A percentile compares a stretch with the other conserved stretches of the same genome.
Evolutionary conservation across 2,329 filamentous ascomycete species (phyloP).

Genomic region (Pseudophaeomoniella oleicola): DNA sequence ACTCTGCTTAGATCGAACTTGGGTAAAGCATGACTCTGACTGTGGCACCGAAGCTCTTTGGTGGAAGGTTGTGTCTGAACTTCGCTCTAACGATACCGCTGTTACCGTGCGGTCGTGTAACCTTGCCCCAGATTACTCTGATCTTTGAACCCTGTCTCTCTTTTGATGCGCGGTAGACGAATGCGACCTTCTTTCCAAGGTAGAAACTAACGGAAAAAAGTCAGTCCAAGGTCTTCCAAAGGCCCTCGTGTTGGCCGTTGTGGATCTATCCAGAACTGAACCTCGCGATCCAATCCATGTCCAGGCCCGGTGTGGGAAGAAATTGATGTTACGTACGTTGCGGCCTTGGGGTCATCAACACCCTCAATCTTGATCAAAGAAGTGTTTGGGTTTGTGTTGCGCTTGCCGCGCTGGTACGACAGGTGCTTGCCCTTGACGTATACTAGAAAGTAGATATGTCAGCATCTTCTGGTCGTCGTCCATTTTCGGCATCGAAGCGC

Average conservation of each 20-base stretch:
- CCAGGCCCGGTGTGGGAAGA: too few relatives aligned
- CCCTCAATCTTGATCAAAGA: conserved; percentile 97
- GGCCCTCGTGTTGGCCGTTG: too few relatives aligned
- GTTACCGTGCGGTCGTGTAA: conserved; percentile 94
- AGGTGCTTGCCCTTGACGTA: conserved; percentile 97
- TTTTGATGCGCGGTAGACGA: conserved; percentile 91
- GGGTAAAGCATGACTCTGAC: conserved; percentile 97
- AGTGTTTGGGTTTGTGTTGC: conserved; percentile 77
- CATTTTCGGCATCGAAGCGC: not conserved
- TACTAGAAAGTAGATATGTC: conserved; percentile 38
- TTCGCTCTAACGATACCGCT: conserved; percentile 95
- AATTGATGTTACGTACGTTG: conserved; percentile 48
- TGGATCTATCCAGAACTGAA: too few relatives aligned
- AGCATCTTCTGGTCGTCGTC: conserved; percentile 5
- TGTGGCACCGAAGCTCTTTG: conserved; percentile 91
- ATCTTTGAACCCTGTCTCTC: conserved; percentile 97
- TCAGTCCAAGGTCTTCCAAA: too few relatives aligned
- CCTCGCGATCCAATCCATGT: too few relatives aligned
- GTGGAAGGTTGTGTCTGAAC: conserved; percentile 90
- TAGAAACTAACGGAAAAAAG: conserved; percentile 52
- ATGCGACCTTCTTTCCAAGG: conserved; percentile 96
- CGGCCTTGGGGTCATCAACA: conserved; percentile 78
- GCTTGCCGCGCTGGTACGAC: conserved; percentile 92
- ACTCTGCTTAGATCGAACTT: conserved; percentile 83
- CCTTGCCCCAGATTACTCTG: conserved; percentile 97